Evolutionary conservation across 2,329 filamentous ascomycete genomes (phyloP).

Genomic region (Paecilomyces fulvus): DNA sequence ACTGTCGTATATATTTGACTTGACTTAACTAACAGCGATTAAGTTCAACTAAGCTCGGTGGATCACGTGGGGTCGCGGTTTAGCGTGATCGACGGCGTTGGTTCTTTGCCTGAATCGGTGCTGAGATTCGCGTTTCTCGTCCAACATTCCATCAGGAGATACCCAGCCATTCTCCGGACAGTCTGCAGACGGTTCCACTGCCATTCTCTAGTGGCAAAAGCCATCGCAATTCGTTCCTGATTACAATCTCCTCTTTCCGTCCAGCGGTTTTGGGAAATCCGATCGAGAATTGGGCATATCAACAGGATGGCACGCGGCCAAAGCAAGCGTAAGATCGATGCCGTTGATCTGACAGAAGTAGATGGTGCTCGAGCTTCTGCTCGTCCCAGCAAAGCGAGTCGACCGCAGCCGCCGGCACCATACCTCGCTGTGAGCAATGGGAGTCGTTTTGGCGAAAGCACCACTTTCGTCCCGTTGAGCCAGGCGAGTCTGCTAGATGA

Average conservation of each 20-base stretch:
- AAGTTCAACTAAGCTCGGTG: neutral
- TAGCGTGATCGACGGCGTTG: constrained; percentile 4
- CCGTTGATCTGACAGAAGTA: constrained; percentile 21
- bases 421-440: constrained; percentile 8
- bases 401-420: neutral
- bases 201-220: neutral
- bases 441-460: constrained; percentile 20
- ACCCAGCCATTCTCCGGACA: neutral
- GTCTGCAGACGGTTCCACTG: neutral
- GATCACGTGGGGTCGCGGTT: constrained; percentile 7
- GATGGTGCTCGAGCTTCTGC: constrained; percentile 6
- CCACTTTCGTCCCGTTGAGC: constrained; percentile 22
- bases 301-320: constrained; percentile 5
- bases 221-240: no score
- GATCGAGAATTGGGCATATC: neutral
- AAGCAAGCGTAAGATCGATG: constrained; percentile 16
- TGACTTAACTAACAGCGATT: no score
- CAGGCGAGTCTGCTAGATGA: constrained; percentile 26
- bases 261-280: neutral
- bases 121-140: neutral
- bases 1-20: no score
- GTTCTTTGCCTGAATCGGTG: neutral
- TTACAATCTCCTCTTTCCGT: neutral
- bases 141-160: neutral
- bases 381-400: constrained; percentile 7